Evolutionary conservation across 768 basidiomycete species (phyloP).

Genomic region (Pulveroboletus sp.): DNA sequence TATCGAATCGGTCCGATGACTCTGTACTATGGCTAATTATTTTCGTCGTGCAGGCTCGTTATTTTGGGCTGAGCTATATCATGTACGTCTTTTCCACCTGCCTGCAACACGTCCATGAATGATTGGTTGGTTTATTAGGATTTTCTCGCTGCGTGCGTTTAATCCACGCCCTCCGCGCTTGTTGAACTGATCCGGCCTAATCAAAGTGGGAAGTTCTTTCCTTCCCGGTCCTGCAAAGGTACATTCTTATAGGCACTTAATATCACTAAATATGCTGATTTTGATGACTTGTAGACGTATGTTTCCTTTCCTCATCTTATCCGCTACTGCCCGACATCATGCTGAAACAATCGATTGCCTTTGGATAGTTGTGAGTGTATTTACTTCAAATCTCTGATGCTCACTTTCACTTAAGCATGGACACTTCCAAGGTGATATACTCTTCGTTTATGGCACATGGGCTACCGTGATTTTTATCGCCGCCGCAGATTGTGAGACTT

Average conservation of each 20-base stretch:
- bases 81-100: no score
- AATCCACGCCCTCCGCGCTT: background rate
- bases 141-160: background rate
- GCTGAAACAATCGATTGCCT: background rate
- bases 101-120: no score
- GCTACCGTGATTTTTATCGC: background rate
- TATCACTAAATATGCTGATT: background rate
- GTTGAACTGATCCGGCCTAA: background rate
- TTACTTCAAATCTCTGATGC: background rate
- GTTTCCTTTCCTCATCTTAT: background rate
- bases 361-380: background rate
- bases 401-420: background rate
- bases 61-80: no score
- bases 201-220: background rate
- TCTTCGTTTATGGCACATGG: background rate
- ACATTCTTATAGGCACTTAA: background rate
- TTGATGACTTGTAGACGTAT: background rate
- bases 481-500: background rate
- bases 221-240: background rate
- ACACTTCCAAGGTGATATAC: background rate
- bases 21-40: no score
- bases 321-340: background rate
- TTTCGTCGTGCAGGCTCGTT: no score
- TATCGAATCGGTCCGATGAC: no score
- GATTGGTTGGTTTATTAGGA: background rate